Percentiles rank a stretch among this genome's conserved stretches.
Conservation (phyloP, 2,329 filamentous ascomycete genomes). For the Drechslerella dactyloides region DNA sequence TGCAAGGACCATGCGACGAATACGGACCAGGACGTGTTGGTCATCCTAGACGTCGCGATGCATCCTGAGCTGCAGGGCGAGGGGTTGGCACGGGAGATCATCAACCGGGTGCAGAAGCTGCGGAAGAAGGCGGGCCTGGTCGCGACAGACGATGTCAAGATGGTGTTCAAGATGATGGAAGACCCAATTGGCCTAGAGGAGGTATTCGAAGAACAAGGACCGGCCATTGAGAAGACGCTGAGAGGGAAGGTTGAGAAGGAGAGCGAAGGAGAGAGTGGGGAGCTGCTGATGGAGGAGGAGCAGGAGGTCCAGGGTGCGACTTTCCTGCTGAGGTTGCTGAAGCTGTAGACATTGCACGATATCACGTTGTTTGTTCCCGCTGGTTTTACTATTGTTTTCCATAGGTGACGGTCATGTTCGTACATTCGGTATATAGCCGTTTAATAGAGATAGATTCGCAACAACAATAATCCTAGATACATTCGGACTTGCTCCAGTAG, state of each 20-base stretch:
- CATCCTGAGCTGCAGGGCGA: conserved; percentile 87
- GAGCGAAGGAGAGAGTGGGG: conserved; percentile 59
- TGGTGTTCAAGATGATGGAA: conserved; percentile 83
- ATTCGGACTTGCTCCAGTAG: too few species aligned
- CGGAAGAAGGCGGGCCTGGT: conserved; percentile 92
- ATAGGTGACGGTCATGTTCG: background rate
- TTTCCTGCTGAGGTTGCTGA: conserved; percentile 76
- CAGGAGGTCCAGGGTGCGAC: conserved; percentile 84
- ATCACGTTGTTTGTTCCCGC: background rate
- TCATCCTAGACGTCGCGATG: conserved; percentile 81
- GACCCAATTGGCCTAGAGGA: conserved; percentile 77
- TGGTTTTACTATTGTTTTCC: background rate
- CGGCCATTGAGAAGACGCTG: conserved; percentile 76
- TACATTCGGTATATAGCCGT: background rate
- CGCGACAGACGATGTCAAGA: conserved; percentile 90
- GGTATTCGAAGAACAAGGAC: conserved; percentile 72
- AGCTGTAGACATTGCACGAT: conserved; percentile 64
- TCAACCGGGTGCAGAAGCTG: conserved; percentile 88
- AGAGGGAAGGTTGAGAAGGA: conserved; percentile 73
- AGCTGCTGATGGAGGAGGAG: conserved; percentile 78
- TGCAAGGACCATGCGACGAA: conserved; percentile 82
- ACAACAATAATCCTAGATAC: too few species aligned
- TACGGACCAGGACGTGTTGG: conserved; percentile 86
- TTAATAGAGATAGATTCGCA: background rate
- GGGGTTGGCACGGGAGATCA: conserved; percentile 86